Evolutionary conservation across 1,139 yeast species (phyloP), one percentile per base, ranked within the genome.

Genomic region (Scheffersomyces cryptocercus): DNA sequence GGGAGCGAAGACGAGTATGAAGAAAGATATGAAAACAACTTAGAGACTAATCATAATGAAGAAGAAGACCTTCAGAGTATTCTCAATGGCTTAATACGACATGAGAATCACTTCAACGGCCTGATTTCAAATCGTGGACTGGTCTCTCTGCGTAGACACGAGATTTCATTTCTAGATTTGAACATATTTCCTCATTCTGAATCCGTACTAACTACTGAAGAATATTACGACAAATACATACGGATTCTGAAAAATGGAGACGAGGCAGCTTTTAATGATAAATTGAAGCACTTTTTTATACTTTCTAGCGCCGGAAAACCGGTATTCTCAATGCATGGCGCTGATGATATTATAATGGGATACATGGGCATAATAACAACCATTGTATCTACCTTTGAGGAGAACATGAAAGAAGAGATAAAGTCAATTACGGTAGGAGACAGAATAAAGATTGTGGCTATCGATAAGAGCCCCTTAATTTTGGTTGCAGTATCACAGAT

Each of bases 261-360:
- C 33, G 38, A 46, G n/a, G 54, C 54, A 1, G 42, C 47, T 40
- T 82, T 81, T 55, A 76, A 68, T 44, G 50, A 53, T 35, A 77
- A 70, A 37, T 64, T 74, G 41, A 87, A 86, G 61, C 95, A 87
- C 44, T 89, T 87, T 55, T 82, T 90, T 51, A 81, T 93, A 5
- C 70, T 93, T n/a, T 89, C 97, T 0, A 69, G 84, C 2, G 96
- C 98, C 0, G 99, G 99, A 0, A 93, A 93, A 61, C 97, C 97
- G 1, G 87, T 93, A 6, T 93, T 85, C 62, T 81, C 95, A 1
- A 73, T 86, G 73, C 77, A 84, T 58, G 97, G 96, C 3, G 68
- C 82, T 0, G 96, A 89, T 48, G 84, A 81, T 39, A 66, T 83
- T 24, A 72, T 86, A 1, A 70, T 87, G 38, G 88, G 93, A 1